Base-by-base conservation (phyloP, 2,329 filamentous ascomycete genomes). In the Colletotrichum truncatum region DNA sequence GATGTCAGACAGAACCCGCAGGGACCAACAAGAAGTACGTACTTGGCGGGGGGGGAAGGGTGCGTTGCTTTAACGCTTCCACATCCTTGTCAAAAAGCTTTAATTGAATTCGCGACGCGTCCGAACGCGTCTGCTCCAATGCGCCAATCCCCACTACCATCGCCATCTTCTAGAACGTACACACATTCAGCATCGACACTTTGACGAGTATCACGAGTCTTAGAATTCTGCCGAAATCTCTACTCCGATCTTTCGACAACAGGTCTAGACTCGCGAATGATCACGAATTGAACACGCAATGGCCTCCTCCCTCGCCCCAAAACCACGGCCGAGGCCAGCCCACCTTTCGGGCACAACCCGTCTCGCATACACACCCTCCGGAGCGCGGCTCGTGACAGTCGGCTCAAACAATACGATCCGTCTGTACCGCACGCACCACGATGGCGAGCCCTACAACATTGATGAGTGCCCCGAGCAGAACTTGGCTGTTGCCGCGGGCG, bases 331-430 rank as follows among this genome's bases (percentile, higher is more conserved):
- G 62, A 84, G 91, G 66, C 90, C 90, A n/a, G 88, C 87, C 7
- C 88, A 99, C 79, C 94, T 93, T 3, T 90, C 92, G 57, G 97
- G 97, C 68, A 88, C 89, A 62, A 98, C 97, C 3, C 94, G 90
- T 71, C 89, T 97, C 70, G 88, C 92, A 68, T 98, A 98, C 79
- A 98, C 94, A 1, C 93, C 93, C 6, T 90, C 97, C 77, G 96
- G 97, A 67, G 87, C 86, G 70, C 93, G 92, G 72, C 85, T 99
- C 63, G 89, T 98, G 70, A 98, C 96, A 10, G 94, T 94, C 66
- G 96, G 96, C 69, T 91, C 93, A 64, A 97, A 98, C 81, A 97
- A 97, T 74, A 93, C 93, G 7, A 94, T 97, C 73, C 92, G 97
- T 52, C 88, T 98, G 52, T 99, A 97, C 82, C 93, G 91, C 70